phyloP scores from a whole-genome alignment of 2,329 filamentous ascomycete genomes.

The Colletotrichum sp. region DNA sequence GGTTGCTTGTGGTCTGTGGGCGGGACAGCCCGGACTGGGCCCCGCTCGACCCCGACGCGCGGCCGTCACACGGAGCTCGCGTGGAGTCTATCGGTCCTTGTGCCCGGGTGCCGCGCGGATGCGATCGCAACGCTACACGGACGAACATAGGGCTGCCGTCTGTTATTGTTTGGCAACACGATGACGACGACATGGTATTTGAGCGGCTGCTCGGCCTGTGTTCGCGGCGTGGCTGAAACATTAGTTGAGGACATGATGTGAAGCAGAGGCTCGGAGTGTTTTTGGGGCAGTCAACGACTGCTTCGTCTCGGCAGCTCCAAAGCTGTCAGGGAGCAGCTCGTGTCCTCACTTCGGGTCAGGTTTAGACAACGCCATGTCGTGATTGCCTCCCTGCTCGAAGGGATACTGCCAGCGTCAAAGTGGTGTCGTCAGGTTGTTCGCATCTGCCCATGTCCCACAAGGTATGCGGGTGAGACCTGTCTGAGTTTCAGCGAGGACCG shows the following conservation, averaged over 20 bases:
- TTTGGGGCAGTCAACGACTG: neutral
- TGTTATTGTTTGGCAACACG: neutral
- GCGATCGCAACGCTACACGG: neutral
- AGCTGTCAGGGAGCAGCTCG: neutral
- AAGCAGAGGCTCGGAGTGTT: neutral
- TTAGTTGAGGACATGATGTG: neutral
- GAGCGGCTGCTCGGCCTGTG: neutral
- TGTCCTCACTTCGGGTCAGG: neutral
- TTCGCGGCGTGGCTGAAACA: neutral
- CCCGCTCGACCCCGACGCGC: neutral
- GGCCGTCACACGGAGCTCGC: neutral
- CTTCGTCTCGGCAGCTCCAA: neutral
- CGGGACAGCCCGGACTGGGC: neutral
- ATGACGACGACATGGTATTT: neutral
- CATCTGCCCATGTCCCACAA: neutral
- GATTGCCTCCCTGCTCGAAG: neutral
- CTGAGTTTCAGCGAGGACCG: neutral
- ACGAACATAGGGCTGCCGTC: neutral
- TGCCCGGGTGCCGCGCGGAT: neutral
- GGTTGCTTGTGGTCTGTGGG: neutral
- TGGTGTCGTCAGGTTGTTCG: neutral
- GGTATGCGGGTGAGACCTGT: conserved; percentile 2
- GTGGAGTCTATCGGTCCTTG: neutral
- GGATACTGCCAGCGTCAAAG: neutral
- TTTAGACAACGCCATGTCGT: neutral